Percentiles rank a stretch among this genome's conserved stretches.
phyloP scores from a whole-genome alignment of 1,284 basidiomycete species.

The Pyrrhoderma noxium region DNA sequence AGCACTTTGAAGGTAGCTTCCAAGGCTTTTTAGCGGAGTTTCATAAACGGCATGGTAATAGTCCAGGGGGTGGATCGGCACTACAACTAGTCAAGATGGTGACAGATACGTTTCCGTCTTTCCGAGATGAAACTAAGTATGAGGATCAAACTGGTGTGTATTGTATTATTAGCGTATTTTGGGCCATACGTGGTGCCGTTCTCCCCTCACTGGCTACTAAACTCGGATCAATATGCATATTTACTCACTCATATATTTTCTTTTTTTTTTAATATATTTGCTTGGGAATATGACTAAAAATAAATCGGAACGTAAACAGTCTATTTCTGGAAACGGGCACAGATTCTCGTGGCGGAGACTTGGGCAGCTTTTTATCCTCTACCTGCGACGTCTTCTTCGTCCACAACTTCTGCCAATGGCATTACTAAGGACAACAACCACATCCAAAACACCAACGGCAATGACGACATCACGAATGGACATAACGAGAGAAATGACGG shows the following conservation, averaged over 20 bases:
- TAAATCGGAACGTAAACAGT: too few relatives aligned
- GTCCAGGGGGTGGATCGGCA: slow-evolving; percentile 44
- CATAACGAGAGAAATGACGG: background rate
- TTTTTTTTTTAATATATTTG: background rate
- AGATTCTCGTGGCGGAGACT: slow-evolving; percentile 77
- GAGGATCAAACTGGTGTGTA: slow-evolving; percentile 49
- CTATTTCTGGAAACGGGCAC: slow-evolving; percentile 76
- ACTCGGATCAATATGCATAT: too few relatives aligned
- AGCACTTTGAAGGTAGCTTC: slow-evolving; percentile 70
- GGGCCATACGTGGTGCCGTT: too few relatives aligned
- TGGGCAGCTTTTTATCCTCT: slow-evolving; percentile 76
- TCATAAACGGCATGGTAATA: slow-evolving; percentile 37
- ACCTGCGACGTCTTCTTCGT: slow-evolving; percentile 18
- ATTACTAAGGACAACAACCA: too few relatives aligned
- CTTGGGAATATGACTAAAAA: too few relatives aligned
- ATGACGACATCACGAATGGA: too few relatives aligned
- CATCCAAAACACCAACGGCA: too few relatives aligned
- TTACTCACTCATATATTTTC: too few relatives aligned
- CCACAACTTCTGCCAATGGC: slow-evolving; percentile 13
- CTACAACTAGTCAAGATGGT: slow-evolving; percentile 68
- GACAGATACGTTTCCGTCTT: slow-evolving; percentile 62
- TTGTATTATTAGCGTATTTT: slow-evolving; percentile 2
- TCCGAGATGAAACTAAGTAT: slow-evolving; percentile 59
- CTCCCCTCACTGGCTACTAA: too few relatives aligned
- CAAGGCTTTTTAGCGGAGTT: slow-evolving; percentile 58